Base-by-base conservation (phyloP, 1,284 basidiomycete species). In the Uromyces viciae-fabae region DNA sequence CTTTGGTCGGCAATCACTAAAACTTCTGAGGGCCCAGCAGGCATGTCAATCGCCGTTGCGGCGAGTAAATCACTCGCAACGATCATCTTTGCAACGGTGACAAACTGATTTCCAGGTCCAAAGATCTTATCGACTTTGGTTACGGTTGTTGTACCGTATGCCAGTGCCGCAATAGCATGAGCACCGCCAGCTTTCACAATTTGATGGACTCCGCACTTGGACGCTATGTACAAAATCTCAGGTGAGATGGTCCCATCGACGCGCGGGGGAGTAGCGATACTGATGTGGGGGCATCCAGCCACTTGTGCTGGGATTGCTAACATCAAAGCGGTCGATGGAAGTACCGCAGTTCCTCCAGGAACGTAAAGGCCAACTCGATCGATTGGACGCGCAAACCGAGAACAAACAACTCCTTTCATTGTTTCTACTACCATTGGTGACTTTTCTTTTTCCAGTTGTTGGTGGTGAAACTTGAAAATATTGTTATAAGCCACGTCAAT, bases 41-140 rank as follows among this genome's bases (percentile, higher is more conserved):
- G 97, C 94, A 99, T 99, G 87, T 99, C 97, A 85, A 99, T 99
- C 28, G 93, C 92, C 14, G 98, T 94, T 82, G 95, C 88, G 5
- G 97, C 96, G 85, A 95, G 93, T n/a, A 95, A 95, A 86, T 99
- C 97, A 86, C 98, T 98, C 87, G 98, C 95, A 28, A 98, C 95
- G 82, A 98, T 83, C 46, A 84, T 84, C 40, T 81, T 81, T 7
- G 78, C 78, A 19, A 40, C 56, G 31, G 78, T 99, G 36, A 99
- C 97, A 92, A 96, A 99, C 86, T 99, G 97, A 86, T 99, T 99
- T 33, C 97, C 97, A 2, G 97, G 97, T 25, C 97, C 97, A 84
- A 98, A 97, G 58, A 84, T 82, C 83, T 87, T 99, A 89, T 99
- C 97, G 22, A 99, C 97, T 88, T 99, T 99, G n/a, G 95, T 94